These are phyloP conservation scores for Paratinospora sagittata DNA, from an alignment of 164 flowering plant species.

Conservation along the genomic window DNA sequence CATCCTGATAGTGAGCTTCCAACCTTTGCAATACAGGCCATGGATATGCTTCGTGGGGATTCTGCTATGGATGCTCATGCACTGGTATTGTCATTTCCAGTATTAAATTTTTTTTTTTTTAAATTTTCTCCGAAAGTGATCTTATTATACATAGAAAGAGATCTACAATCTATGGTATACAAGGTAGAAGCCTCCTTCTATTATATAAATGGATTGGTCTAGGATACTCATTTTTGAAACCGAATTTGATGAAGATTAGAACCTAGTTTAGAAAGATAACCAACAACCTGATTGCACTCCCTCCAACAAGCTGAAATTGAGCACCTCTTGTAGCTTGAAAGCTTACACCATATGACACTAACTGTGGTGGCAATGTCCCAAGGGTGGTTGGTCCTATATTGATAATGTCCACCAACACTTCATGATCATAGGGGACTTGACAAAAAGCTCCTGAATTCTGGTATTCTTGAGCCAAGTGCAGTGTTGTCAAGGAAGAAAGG, in stretches of 20 bases:
- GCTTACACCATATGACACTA: neutral
- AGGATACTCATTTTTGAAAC: too few species aligned
- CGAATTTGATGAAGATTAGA: too few species aligned
- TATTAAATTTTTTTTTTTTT: neutral
- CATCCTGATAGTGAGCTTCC: slow-evolving; percentile 82
- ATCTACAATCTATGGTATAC: neutral
- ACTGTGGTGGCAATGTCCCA: neutral
- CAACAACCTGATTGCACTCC: neutral
- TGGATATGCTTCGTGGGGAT: slow-evolving; percentile 75
- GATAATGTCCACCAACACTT: neutral
- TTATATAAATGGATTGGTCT: neutral
- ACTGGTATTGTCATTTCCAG: slow-evolving; percentile 43
- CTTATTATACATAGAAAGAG: neutral
- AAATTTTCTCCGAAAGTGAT: neutral
- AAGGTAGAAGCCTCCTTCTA: neutral
- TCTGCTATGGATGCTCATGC: slow-evolving; percentile 74
- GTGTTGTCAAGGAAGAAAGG: too few species aligned
- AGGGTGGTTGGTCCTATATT: neutral
- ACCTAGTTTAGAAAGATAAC: neutral
- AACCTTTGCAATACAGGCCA: slow-evolving; percentile 50
- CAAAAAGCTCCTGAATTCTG: neutral
- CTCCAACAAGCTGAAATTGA: neutral
- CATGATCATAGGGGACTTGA: neutral
- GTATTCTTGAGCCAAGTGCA: neutral
- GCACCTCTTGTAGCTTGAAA: neutral